These are phyloP conservation scores for Fusarium napiforme DNA, from an alignment of 2,329 filamentous ascomycete species.

Conservation along the genomic window DNA sequence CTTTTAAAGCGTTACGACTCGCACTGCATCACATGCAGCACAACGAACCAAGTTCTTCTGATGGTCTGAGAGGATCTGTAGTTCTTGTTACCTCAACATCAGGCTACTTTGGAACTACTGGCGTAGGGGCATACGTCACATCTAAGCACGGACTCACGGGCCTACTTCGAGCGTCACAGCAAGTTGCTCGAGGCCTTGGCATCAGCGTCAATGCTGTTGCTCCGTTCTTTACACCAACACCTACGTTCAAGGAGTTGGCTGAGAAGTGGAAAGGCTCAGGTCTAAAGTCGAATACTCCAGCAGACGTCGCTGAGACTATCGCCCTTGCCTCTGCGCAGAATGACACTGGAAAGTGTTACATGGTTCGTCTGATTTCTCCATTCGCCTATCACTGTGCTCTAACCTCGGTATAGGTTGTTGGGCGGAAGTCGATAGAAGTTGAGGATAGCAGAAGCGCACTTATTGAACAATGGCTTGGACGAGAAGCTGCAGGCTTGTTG, in stretches of 20 bases:
- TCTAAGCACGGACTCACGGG: neutral
- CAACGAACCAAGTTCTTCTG: neutral
- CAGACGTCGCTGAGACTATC: neutral
- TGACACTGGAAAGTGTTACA: neutral
- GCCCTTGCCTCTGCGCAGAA: neutral
- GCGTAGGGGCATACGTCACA: neutral
- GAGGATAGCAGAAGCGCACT: neutral
- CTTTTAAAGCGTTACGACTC: neutral
- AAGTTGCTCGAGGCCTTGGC: neutral
- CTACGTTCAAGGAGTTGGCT: neutral
- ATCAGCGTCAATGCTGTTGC: neutral
- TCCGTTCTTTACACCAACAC: neutral
- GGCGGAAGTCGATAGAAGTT: neutral
- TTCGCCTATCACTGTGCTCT: too few relatives aligned
- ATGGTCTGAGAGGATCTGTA: neutral
- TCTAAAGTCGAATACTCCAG: neutral
- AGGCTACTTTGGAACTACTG: neutral
- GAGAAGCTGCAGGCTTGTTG: accelerated
- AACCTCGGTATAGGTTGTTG: neutral
- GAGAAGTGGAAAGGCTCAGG: neutral
- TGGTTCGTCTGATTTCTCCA: neutral
- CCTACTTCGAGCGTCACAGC: neutral
- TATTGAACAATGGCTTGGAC: neutral
- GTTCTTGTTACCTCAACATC: neutral
- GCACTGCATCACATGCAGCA: neutral